Evolutionary conservation across 2,329 filamentous ascomycete species (phyloP).

Genomic region (Beauveria sp.): DNA sequence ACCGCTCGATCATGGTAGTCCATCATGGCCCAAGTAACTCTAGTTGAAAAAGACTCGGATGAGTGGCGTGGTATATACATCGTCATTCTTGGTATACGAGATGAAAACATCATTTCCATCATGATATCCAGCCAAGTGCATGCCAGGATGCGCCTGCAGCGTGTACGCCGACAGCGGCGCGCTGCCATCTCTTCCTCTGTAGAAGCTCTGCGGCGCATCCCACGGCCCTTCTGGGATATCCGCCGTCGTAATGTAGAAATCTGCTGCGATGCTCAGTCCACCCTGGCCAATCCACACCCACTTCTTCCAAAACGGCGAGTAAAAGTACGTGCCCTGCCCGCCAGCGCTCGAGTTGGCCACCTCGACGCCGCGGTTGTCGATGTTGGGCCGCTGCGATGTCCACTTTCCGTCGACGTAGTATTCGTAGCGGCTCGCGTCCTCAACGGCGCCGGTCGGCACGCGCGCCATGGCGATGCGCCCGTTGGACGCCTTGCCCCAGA

Average conservation of each 20-base stretch:
- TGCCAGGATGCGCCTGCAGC: slow-evolving; percentile 13
- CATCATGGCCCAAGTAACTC: no score
- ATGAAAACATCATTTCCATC: slow-evolving; percentile 9
- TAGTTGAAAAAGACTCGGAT: slow-evolving; percentile 8
- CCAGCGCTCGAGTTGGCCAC: slow-evolving; percentile 16
- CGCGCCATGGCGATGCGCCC: slow-evolving; percentile 15
- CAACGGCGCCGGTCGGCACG: slow-evolving; percentile 13
- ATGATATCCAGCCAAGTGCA: slow-evolving; percentile 5
- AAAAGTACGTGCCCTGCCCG: slow-evolving; percentile 19
- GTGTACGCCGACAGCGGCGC: slow-evolving; percentile 8
- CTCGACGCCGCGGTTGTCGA: slow-evolving; percentile 11
- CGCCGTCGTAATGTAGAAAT: slow-evolving; percentile 17
- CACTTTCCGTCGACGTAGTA: slow-evolving; percentile 16
- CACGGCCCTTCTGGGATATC: slow-evolving; percentile 13
- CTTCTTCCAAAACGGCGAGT: slow-evolving; percentile 14
- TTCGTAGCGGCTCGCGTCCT: slow-evolving; percentile 16
- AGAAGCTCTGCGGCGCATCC: slow-evolving; percentile 9
- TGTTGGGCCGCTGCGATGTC: slow-evolving; percentile 13
- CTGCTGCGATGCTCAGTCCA: slow-evolving; percentile 13
- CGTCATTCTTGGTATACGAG: slow-evolving; percentile 9
- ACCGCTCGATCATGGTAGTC: no score
- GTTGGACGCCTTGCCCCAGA: slow-evolving; percentile 15
- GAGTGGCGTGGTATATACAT: slow-evolving; percentile 8
- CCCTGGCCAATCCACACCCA: slow-evolving; percentile 19
- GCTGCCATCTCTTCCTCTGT: slow-evolving; percentile 9